Evolutionary conservation across 371 early-diverging fungal species (phyloP), one percentile per base, ranked within the genome.

Genomic region (Sporodiniella umbellata): DNA sequence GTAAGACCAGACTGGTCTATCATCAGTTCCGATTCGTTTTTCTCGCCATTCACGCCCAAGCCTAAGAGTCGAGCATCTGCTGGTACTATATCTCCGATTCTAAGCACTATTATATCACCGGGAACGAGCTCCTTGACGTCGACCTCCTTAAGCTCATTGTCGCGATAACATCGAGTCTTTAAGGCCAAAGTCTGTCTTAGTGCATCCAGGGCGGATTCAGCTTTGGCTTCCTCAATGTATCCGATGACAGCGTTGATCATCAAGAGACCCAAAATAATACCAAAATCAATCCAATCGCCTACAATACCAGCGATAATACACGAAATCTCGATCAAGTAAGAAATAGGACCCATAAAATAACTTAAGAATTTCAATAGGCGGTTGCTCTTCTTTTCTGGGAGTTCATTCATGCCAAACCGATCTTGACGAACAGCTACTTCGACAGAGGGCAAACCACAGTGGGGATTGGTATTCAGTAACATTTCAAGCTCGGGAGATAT

Each of bases 1-100:
- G 96, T 95, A 14, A 96, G 72, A 11, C 92, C 89, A 10, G 95
- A 85, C 62, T 96, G 94, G 68, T 96, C 96, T 40, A 95, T 83
- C 64, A 87, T 79, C 33, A 94, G 70, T 21, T 84, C 78, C 37
- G 75, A 74, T 4, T 86, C 84, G 8, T 84, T 75, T 2, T 74
- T 71, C 43, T 83, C 86, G 19, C 91, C 91, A 21, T 84, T 81
- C 40, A 84, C 86, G 40, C 83, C 88, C 40, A 92, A 65, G 8
- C 94, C 93, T 48, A 94, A 75, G 44, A 92, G 66, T 23, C 85
- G 78, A 42, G 75, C 85, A 57, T 95, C 96, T 24, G 95, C 96
- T 28, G 94, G 93, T 25, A 95, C 69, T 54, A 92, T 93, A 65
- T 94, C 93, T 42, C 96, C 96, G 38, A 92, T 70, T 24, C 90